Percentiles rank a stretch among this genome's conserved stretches.
Evolutionary conservation across 148 eudicot species (phyloP).

Genomic region (Vaccinium myrtillus): DNA sequence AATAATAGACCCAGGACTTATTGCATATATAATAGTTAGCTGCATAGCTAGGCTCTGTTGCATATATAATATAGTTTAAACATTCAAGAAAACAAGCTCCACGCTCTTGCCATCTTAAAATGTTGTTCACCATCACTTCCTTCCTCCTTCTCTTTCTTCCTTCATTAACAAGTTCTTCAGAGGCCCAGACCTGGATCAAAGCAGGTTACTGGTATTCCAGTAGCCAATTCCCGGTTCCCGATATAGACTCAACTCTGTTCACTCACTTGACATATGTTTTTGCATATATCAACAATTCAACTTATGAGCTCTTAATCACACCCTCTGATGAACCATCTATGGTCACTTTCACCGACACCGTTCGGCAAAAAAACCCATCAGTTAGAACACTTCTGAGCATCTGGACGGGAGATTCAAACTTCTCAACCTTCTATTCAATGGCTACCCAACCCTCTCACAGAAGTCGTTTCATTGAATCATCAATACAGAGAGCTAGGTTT

Average conservation of each 20-base stretch:
- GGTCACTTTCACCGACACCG: slow-evolving; percentile 17
- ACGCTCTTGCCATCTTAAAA: background rate
- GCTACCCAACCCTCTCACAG: too few relatives aligned
- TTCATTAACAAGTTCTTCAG: background rate
- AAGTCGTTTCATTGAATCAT: too few relatives aligned
- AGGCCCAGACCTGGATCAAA: slow-evolving; percentile 20
- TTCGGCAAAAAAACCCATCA: slow-evolving; percentile 22
- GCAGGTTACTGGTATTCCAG: slow-evolving; percentile 22
- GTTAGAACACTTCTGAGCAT: slow-evolving; percentile 19
- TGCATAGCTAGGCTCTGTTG: too few relatives aligned
- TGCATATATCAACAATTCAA: slow-evolving; percentile 13
- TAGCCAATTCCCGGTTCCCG: slow-evolving; percentile 8
- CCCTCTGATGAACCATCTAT: slow-evolving; percentile 14
- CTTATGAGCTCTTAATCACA: background rate
- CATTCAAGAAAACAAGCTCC: too few relatives aligned
- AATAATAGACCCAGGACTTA: too few relatives aligned
- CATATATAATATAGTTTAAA: too few relatives aligned
- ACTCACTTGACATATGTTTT: slow-evolving; percentile 18
- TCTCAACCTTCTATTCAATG: too few relatives aligned
- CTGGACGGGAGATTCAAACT: background rate
- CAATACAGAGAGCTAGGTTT: too few relatives aligned
- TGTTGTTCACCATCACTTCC: background rate
- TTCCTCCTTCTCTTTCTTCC: slow-evolving; percentile 5
- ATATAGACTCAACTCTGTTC: slow-evolving; percentile 20
- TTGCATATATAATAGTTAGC: too few relatives aligned